A percentile compares a stretch with the other conserved stretches of the same genome.
These are phyloP conservation scores for Schizophyllum commune DNA, from an alignment of 1,284 basidiomycete genomes.

Conservation along the genomic window DNA sequence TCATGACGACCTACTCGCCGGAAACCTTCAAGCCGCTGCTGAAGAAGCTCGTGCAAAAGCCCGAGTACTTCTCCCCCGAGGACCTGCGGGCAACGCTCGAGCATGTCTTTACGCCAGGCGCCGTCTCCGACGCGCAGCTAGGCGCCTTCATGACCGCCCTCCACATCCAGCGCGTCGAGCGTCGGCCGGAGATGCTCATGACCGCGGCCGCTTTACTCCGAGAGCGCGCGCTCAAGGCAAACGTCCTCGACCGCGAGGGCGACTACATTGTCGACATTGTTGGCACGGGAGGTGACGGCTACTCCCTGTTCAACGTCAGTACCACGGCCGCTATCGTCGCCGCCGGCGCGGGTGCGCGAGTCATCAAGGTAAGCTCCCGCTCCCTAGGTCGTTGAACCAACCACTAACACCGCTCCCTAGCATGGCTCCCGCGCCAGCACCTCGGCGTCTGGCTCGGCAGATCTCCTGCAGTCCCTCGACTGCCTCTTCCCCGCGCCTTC, in stretches of 20 bases:
- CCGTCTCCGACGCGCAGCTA: slow-evolving; percentile 61
- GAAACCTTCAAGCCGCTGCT: slow-evolving; percentile 73
- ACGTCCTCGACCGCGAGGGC: slow-evolving; percentile 45
- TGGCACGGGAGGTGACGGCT: slow-evolving; percentile 84
- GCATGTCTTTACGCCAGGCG: slow-evolving; percentile 65
- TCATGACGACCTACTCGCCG: slow-evolving; percentile 16
- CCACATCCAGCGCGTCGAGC: slow-evolving; percentile 70
- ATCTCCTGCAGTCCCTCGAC: slow-evolving; percentile 81
- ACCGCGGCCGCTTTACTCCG: slow-evolving; percentile 73
- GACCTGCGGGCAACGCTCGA: slow-evolving; percentile 68
- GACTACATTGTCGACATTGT: slow-evolving; percentile 72
- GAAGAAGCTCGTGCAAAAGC: slow-evolving; percentile 69
- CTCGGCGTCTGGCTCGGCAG: slow-evolving; percentile 91
- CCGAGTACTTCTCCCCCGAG: slow-evolving; percentile 63
- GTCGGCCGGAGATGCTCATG: slow-evolving; percentile 66
- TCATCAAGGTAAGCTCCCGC: slow-evolving; percentile 72
- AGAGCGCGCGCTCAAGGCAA: slow-evolving; percentile 54
- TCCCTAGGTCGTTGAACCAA: background rate
- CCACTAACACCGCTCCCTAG: slow-evolving; percentile 30
- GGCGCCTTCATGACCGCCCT: slow-evolving; percentile 81
- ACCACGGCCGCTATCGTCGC: slow-evolving; percentile 94
- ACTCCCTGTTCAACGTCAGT: slow-evolving; percentile 97
- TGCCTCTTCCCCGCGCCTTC: slow-evolving; percentile 72
- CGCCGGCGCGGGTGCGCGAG: slow-evolving; percentile 87
- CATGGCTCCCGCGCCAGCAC: slow-evolving; percentile 93